Evolutionary conservation across 805 yeast species (phyloP).

Genomic region (Ogataea angusta): DNA sequence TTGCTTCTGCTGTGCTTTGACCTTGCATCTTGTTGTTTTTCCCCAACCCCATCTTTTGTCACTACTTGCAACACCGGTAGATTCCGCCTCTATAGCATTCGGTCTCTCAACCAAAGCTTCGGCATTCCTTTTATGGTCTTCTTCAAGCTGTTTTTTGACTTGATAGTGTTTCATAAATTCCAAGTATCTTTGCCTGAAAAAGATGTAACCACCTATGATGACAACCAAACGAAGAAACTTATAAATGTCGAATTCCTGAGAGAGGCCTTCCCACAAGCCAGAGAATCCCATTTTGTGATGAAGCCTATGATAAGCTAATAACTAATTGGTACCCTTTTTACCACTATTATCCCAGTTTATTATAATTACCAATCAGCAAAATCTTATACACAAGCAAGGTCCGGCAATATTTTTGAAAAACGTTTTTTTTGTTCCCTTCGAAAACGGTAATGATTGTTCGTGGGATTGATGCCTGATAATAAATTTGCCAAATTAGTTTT

Average conservation of each 20-base stretch:
- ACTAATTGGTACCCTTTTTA: too few species aligned
- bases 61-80: constrained; percentile 29
- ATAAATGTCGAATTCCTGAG: constrained; percentile 42
- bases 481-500: too few species aligned
- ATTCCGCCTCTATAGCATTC: constrained; percentile 28
- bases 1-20: constrained; percentile 51
- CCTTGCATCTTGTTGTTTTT: constrained; percentile 61
- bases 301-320: not conserved
- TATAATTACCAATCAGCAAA: too few species aligned
- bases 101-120: constrained; percentile 32
- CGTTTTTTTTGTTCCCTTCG: too few species aligned
- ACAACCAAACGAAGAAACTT: constrained; percentile 46
- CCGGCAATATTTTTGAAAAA: too few species aligned
- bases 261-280: constrained; percentile 32
- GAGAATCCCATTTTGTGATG: not conserved
- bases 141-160: constrained; percentile 42
- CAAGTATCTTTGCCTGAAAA: constrained; percentile 54
- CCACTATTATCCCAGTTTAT: too few species aligned
- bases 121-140: constrained; percentile 44
- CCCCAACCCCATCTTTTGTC: constrained; percentile 75
- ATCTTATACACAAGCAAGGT: too few species aligned
- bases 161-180: constrained; percentile 58
- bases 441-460: too few species aligned
- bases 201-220: constrained; percentile 60
- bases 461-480: too few species aligned